A percentile compares a stretch with the other conserved stretches of the same genome.
phyloP scores from a whole-genome alignment of 257 asterid genomes.

The Capsicum rhomboideum region DNA sequence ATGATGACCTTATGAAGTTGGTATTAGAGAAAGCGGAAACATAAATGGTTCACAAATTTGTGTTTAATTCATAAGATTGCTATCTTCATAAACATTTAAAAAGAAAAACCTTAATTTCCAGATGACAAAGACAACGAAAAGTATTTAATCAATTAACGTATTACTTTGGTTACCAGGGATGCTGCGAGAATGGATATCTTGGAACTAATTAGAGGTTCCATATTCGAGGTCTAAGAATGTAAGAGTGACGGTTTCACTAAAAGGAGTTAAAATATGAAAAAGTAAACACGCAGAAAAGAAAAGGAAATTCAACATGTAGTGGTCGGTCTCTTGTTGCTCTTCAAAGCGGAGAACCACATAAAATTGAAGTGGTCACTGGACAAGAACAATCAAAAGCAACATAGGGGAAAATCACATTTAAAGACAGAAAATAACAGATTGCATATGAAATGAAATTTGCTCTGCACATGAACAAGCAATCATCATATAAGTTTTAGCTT shows the following conservation, averaged over 20 bases:
- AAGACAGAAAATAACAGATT: not conserved
- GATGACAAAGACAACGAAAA: not conserved
- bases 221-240: too few species aligned
- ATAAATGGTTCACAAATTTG: not conserved
- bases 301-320: not conserved
- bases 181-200: not conserved
- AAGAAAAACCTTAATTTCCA: not conserved
- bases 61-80: not conserved
- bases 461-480: not conserved
- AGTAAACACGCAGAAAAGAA: not conserved
- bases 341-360: too few species aligned
- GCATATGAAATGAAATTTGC: not conserved
- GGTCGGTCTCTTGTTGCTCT: too few species aligned
- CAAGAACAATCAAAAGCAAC: not conserved
- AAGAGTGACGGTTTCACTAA: not conserved
- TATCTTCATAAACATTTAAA: not conserved
- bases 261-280: not conserved
- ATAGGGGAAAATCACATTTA: not conserved
- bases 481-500: not conserved
- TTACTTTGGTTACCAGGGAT: not conserved
- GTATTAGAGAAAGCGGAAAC: too few species aligned
- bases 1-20: too few species aligned
- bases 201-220: not conserved
- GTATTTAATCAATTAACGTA: not conserved
- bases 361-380: not conserved